Conservation (phyloP, 306 rosid genomes). For the Benincasa hispida region DNA sequence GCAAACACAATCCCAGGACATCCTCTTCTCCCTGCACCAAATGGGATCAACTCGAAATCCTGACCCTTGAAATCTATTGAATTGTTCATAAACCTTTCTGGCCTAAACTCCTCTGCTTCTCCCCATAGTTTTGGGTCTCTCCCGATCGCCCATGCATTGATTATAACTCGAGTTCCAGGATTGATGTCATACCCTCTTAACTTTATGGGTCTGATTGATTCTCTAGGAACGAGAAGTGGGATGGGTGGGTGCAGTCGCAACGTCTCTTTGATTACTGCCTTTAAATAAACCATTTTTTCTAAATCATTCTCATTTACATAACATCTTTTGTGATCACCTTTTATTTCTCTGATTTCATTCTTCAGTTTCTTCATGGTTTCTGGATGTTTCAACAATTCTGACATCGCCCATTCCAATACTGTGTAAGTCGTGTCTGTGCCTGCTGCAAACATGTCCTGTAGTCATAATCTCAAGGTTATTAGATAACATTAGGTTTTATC, state of each 20-base stretch:
- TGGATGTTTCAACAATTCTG: slow-evolving; percentile 33
- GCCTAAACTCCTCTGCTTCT: slow-evolving; percentile 23
- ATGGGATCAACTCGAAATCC: slow-evolving; percentile 24
- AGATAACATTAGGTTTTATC: too few species aligned
- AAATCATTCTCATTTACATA: slow-evolving; percentile 25
- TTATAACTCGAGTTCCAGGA: background rate
- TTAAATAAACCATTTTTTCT: slow-evolving; percentile 22
- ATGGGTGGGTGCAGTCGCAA: slow-evolving; percentile 27
- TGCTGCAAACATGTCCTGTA: slow-evolving; percentile 31
- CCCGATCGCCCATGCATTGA: slow-evolving; percentile 32
- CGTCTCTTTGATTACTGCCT: slow-evolving; percentile 35
- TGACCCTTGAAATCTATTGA: slow-evolving; percentile 19
- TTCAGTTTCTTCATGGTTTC: slow-evolving; percentile 20
- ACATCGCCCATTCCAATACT: slow-evolving; percentile 40
- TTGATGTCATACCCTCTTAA: slow-evolving; percentile 6
- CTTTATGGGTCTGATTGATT: slow-evolving; percentile 6
- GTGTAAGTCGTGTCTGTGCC: slow-evolving; percentile 38
- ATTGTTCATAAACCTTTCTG: slow-evolving; percentile 19
- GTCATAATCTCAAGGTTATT: background rate
- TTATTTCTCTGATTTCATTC: slow-evolving; percentile 23
- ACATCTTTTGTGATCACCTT: slow-evolving; percentile 13
- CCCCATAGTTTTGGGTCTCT: slow-evolving; percentile 25
- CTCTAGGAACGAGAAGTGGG: slow-evolving; percentile 31
- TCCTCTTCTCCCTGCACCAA: slow-evolving; percentile 32
- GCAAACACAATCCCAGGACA: slow-evolving; percentile 27